Base-by-base conservation (phyloP, 441 rosid genomes). In the Pelargonium australe region DNA sequence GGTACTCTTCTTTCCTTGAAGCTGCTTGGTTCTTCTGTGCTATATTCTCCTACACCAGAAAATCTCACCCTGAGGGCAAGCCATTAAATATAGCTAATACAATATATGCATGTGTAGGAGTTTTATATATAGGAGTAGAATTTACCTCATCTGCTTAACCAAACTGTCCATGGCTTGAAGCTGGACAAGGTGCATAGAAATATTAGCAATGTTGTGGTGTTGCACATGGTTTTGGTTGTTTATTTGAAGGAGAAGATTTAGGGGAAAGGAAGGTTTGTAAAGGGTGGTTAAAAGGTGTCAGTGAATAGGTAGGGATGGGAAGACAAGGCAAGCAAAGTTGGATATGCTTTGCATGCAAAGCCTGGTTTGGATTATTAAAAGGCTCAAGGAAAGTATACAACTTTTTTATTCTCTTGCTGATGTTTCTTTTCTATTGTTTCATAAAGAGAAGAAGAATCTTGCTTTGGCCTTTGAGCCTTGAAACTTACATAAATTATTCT, bases 281-380 rank as follows among this genome's bases (percentile, higher is more conserved):
- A 5, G 37, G 63, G 63, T 25, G 68, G 51, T 34, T 0, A 62
- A 31, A 14, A 76, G 72, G 16, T 70, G 7, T 37, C 41, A 37
- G 40, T 64, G 64, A 43, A 10, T 45, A 57, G 62, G 53, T 25
- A 16, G 61, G 31, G 53, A 40, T 41, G 4, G 47, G 31, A 2
- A 13, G 37, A 37, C 41, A 37, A 37, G 61, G 70, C 82, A 80
- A 69, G 80, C 73, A 80, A 82, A 66, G 76, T 66, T 68, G 28
- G 40, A 64, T 72, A 76, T 83, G 70, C 85, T 79, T 83, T 82
- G 84, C 83, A 80, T 78, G 79, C 77, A 71, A 73, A 72, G 77
- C 58, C 70, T 74, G 78, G 47, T 76, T 16, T 75, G 65, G 40
- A 63, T 65, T 70, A 14, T 55, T 57, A 14, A 51, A 67, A 41